Conservation (phyloP, 352 stramenopile genomes). For the Phytophthora pisi region DNA sequence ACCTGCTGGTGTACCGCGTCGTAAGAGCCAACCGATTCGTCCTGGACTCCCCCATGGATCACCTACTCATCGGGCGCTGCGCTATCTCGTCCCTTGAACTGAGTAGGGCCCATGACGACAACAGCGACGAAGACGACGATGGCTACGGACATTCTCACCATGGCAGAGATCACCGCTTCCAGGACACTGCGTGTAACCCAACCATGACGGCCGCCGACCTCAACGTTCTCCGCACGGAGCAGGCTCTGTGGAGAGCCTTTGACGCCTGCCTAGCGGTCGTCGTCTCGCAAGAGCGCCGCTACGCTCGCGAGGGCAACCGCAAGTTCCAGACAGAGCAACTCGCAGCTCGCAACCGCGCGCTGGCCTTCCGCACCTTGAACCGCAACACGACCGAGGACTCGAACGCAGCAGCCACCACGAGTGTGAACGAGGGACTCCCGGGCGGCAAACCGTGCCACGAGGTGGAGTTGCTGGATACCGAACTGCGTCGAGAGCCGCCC, state of each 20-base stretch:
- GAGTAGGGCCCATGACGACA: slow-evolving; percentile 23
- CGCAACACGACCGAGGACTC: slow-evolving; percentile 42
- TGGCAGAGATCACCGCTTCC: slow-evolving; percentile 15
- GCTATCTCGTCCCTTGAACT: slow-evolving; percentile 50
- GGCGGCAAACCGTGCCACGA: slow-evolving; percentile 62
- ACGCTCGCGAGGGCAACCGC: slow-evolving; percentile 62
- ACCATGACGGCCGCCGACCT: slow-evolving; percentile 53
- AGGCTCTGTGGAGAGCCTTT: slow-evolving; percentile 78
- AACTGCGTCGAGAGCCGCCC: slow-evolving; percentile 65
- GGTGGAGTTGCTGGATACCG: slow-evolving; percentile 58
- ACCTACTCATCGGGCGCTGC: slow-evolving; percentile 63
- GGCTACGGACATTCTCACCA: slow-evolving; percentile 5
- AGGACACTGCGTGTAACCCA: slow-evolving; percentile 25
- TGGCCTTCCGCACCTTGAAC: slow-evolving; percentile 65
- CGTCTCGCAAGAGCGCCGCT: slow-evolving; percentile 58
- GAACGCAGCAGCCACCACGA: slow-evolving; percentile 39
- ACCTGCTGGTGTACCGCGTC: slow-evolving; percentile 75
- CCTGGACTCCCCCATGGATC: slow-evolving; percentile 70
- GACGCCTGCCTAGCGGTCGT: slow-evolving; percentile 73
- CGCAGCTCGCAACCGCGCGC: slow-evolving; percentile 50
- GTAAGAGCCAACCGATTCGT: slow-evolving; percentile 63
- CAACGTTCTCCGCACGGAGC: slow-evolving; percentile 56
- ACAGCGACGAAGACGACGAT: slow-evolving; percentile 40
- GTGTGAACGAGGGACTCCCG: slow-evolving; percentile 62
- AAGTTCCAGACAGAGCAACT: slow-evolving; percentile 65